Base-by-base conservation (phyloP, 1,139 yeast species). In the Diutina pseudorugosa region DNA sequence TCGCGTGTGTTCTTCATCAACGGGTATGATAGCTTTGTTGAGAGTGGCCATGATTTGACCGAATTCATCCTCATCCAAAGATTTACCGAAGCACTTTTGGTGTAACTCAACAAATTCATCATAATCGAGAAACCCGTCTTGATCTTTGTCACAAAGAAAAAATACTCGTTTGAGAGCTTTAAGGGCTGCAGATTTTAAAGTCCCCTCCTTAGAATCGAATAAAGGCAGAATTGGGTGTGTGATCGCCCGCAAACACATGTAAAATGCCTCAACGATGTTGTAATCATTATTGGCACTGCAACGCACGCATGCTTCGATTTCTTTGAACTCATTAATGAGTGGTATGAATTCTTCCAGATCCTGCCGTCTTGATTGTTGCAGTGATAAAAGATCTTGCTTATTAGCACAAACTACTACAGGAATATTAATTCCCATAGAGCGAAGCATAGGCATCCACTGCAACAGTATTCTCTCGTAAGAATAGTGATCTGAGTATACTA, bases 141-240 rank as follows among this genome's bases (percentile, higher is more conserved):
- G 97, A 61, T 93, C 97, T 54, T 78, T 80, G 63, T 93, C 98
- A 58, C 93, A 80, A 2, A 93, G 70, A 59, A 87, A 85, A 62
- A 93, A 93, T 4, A 93, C 81, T 54, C 98, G 70, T 56, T 80
- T 80, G 53, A 93, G 71, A 0, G 98, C 98, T 1, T 76, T 73
- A 0, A 81, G 73, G 0, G 95, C 91, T 3, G 83, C 75, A 0
- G 90, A 90, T 61, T 91, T 93, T 58, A 93, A 68, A 52, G 74
- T 78, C 0, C 94, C 93, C 57, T 85, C 91, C 60, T 90, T 89
- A n/a, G 96, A 83, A 65, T 93, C 98, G 62, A 85, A 93, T 21
- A 93, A 66, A 0, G 98, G 98, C 0, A 97, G 83, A n/a, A 93
- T 77, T 0, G 98, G 98, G 63, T 87, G 91, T 0, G 93, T 85